These are phyloP conservation scores for Erodium trifolium DNA, from an alignment of 441 rosid species.

Conservation along the genomic window DNA sequence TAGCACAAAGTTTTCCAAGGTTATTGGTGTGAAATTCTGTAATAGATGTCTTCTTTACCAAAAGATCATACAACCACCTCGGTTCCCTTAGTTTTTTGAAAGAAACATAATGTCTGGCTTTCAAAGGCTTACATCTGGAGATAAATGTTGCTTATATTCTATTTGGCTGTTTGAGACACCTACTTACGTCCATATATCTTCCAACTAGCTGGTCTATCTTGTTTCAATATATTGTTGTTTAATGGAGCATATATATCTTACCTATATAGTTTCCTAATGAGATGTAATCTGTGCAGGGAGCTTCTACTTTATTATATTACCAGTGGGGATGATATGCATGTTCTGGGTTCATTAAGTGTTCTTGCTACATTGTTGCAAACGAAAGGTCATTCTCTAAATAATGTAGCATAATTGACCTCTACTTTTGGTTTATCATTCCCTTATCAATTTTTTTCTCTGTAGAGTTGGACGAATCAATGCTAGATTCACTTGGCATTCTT, in stretches of 20 bases:
- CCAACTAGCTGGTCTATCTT: constrained; percentile 1
- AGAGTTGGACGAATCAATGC: constrained; percentile 97
- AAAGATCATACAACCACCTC: background rate
- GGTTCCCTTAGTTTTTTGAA: background rate
- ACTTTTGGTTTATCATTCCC: constrained; percentile 17
- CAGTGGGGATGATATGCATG: constrained; percentile 69
- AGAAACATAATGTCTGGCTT: background rate
- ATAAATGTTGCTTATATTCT: background rate
- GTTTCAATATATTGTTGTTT: background rate
- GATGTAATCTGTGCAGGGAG: constrained; percentile 49
- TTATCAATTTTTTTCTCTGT: constrained; percentile 28
- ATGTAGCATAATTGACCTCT: constrained; percentile 16
- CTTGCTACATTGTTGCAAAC: constrained; percentile 94
- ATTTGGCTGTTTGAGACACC: background rate
- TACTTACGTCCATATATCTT: background rate
- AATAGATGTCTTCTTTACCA: background rate
- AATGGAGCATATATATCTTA: no score
- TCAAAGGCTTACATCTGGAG: background rate
- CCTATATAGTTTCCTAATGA: no score
- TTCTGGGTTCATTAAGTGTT: constrained; percentile 77
- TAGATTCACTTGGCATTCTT: constrained; percentile 96
- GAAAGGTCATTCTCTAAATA: constrained; percentile 54
- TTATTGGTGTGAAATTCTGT: background rate
- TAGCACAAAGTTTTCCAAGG: background rate
- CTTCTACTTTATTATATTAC: constrained; percentile 59